These are phyloP conservation scores for Sphagnum magellanicum DNA, from an alignment of 228 moss, liverwort and hornwort species.

Conservation along the genomic window DNA sequence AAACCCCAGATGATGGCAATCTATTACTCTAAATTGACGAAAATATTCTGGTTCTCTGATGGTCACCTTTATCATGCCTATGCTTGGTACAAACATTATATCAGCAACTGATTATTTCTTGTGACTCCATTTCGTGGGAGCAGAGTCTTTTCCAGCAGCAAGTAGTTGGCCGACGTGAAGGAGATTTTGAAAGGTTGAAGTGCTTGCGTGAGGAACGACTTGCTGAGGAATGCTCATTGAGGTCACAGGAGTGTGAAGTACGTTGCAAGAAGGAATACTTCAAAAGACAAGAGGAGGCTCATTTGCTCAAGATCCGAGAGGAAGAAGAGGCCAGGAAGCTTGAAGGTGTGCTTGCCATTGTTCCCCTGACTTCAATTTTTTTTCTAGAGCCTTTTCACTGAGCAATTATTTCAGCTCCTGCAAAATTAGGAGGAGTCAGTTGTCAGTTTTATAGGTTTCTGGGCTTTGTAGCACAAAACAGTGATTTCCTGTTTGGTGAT, in stretches of 20 bases:
- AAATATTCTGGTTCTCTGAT: slow-evolving; percentile 93
- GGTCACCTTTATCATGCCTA: slow-evolving; percentile 89
- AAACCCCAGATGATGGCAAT: slow-evolving; percentile 99
- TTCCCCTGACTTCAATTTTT: not conserved
- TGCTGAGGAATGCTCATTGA: slow-evolving; percentile 68
- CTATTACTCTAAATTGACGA: slow-evolving; percentile 89
- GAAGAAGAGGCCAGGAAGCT: slow-evolving; percentile 79
- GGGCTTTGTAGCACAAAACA: too few species aligned
- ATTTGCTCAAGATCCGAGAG: slow-evolving; percentile 65
- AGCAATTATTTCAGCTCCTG: too few species aligned
- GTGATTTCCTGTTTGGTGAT: too few species aligned
- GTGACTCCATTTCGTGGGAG: not conserved
- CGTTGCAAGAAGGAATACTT: slow-evolving; percentile 86
- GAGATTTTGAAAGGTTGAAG: slow-evolving; percentile 91
- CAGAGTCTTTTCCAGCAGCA: slow-evolving; percentile 68
- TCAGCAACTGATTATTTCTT: not conserved
- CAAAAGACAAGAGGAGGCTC: slow-evolving; percentile 64
- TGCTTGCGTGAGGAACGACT: slow-evolving; percentile 79
- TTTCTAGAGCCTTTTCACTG: too few species aligned
- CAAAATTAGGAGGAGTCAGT: too few species aligned
- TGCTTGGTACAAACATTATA: slow-evolving; percentile 91
- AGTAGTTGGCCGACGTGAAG: slow-evolving; percentile 80
- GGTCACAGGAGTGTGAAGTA: slow-evolving; percentile 78
- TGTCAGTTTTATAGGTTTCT: too few species aligned
- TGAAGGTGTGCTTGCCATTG: slow-evolving; percentile 48